Evolutionary conservation across 345 rosid species (phyloP).

Genomic region (Raphanus raphanistrum): DNA sequence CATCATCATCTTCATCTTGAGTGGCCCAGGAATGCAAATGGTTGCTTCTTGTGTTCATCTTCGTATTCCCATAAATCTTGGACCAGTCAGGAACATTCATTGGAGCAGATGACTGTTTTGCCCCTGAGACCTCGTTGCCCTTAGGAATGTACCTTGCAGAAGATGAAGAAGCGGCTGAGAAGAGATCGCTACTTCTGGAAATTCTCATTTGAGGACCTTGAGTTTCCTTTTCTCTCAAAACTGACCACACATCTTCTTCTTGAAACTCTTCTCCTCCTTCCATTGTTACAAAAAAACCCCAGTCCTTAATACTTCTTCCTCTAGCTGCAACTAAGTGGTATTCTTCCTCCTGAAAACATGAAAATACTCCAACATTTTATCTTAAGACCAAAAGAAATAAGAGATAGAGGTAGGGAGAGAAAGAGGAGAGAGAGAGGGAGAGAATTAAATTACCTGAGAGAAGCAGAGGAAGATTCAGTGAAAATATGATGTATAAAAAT

Average conservation of each 20-base stretch:
- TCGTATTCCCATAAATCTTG: conserved; percentile 59
- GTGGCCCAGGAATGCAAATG: conserved; percentile 36
- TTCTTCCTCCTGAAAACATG: conserved; percentile 22
- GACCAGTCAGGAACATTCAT: conserved; percentile 91
- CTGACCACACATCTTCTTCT: conserved; percentile 75
- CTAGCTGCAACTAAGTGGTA: conserved; percentile 16
- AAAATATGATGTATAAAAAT: conserved; percentile 39
- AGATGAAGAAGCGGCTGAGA: conserved; percentile 44
- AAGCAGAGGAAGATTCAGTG: conserved; percentile 41
- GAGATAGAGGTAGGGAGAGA: not conserved
- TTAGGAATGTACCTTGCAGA: conserved; percentile 37
- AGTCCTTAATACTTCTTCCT: conserved; percentile 14
- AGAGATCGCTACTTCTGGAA: conserved; percentile 32
- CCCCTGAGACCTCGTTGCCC: conserved; percentile 19
- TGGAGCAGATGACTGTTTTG: conserved; percentile 69
- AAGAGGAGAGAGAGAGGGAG: conserved; percentile 6
- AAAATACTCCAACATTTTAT: conserved; percentile 10
- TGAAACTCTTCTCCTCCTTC: conserved; percentile 56
- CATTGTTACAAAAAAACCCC: conserved; percentile 32
- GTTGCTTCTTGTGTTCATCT: conserved; percentile 17
- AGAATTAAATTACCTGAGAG: conserved; percentile 33
- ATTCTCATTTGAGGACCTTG: conserved; percentile 44
- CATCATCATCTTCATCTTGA: conserved; percentile 44
- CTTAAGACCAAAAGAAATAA: not conserved
- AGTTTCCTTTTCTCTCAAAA: conserved; percentile 43